Evolutionary conservation across 495 filamentous ascomycete genomes (phyloP).

Genomic region (Amphirosellinia nigrospora): DNA sequence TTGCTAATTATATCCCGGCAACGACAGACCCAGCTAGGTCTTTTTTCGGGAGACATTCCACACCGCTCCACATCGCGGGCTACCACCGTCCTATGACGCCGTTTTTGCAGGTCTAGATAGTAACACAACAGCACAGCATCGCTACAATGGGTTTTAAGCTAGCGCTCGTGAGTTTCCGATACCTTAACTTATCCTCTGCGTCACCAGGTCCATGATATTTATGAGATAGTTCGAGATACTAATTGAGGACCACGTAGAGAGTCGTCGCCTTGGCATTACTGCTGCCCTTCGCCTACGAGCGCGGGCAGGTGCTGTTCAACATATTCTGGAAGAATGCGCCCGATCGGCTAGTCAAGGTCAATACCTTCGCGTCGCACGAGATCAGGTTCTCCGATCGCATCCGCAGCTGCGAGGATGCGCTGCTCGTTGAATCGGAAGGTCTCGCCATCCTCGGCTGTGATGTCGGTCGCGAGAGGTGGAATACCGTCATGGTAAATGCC

Average conservation of each 20-base stretch:
- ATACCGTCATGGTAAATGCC: slow-evolving; percentile 55
- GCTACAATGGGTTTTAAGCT: slow-evolving; percentile 29
- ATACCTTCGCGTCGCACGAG: slow-evolving; percentile 37
- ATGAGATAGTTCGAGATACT: neutral
- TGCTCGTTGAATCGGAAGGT: slow-evolving; percentile 44
- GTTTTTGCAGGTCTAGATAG: neutral
- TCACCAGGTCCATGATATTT: neutral
- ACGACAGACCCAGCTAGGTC: neutral
- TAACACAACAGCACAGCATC: neutral
- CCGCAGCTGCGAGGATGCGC: slow-evolving; percentile 55
- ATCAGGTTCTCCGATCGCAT: slow-evolving; percentile 46
- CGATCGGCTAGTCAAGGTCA: slow-evolving; percentile 33
- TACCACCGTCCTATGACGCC: neutral
- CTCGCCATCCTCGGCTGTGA: slow-evolving; percentile 52
- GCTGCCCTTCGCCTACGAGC: slow-evolving; percentile 26
- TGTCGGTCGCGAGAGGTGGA: slow-evolving; percentile 51
- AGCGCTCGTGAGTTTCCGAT: slow-evolving; percentile 30
- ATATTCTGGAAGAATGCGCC: slow-evolving; percentile 40
- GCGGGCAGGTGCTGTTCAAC: slow-evolving; percentile 2
- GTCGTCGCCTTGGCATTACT: slow-evolving; percentile 31
- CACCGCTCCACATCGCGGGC: neutral
- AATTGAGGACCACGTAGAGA: slow-evolving; percentile 14
- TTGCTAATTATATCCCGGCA: neutral
- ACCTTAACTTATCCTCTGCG: neutral
- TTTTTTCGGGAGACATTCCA: neutral